These are phyloP conservation scores for Penicillium sp. DNA, from an alignment of 2,329 filamentous ascomycete species.

Conservation along the genomic window DNA sequence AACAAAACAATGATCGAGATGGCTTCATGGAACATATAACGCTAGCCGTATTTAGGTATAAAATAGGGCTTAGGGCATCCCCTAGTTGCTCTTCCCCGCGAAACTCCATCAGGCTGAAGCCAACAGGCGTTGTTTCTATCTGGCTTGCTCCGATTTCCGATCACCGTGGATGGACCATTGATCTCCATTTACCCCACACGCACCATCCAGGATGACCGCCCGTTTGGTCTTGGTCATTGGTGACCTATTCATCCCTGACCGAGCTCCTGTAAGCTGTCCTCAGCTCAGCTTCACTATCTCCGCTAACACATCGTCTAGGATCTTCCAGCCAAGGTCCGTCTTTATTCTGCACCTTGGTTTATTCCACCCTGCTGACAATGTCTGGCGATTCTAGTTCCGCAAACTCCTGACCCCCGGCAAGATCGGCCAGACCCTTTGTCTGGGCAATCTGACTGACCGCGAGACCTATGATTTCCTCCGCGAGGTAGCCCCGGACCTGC, in stretches of 20 bases:
- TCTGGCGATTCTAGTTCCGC: conserved; percentile 64
- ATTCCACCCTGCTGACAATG: neutral
- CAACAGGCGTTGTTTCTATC: conserved; percentile 7
- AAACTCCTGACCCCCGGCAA: conserved; percentile 81
- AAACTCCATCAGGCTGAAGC: conserved; percentile 15
- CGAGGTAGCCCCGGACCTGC: conserved; percentile 68
- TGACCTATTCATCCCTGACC: conserved; percentile 90
- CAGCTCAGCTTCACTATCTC: conserved; percentile 18
- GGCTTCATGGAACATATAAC: neutral
- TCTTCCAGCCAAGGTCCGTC: conserved; percentile 78
- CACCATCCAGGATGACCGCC: conserved; percentile 62
- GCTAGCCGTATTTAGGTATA: conserved; percentile 3
- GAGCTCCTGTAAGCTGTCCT: conserved; percentile 64
- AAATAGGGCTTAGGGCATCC: conserved; percentile 20
- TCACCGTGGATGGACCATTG: conserved; percentile 32
- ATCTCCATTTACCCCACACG: conserved; percentile 15
- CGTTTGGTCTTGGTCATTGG: conserved; percentile 89
- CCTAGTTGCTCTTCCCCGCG: conserved; percentile 22
- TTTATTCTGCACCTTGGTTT: neutral
- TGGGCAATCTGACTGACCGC: conserved; percentile 78
- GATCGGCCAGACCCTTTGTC: conserved; percentile 77
- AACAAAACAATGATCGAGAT: conserved; percentile 1
- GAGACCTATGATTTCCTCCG: conserved; percentile 78
- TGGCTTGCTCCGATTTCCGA: conserved; percentile 2
- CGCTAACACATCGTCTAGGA: conserved; percentile 50